A percentile compares a stretch with the other conserved stretches of the same genome.
Conservation (phyloP, 768 basidiomycete species). For the Vararia minispora region DNA sequence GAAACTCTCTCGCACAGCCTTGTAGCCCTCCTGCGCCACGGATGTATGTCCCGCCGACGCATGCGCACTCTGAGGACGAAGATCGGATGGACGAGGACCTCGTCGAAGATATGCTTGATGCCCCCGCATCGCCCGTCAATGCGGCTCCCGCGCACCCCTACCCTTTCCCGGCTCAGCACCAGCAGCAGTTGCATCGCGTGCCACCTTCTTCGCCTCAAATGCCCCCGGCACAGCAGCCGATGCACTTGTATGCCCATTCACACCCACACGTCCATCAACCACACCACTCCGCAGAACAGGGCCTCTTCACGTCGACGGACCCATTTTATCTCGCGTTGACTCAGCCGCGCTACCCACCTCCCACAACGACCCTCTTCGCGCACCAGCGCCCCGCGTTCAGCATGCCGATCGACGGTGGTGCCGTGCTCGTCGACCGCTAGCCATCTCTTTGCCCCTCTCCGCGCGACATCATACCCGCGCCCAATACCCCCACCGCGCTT, state of each 20-base stretch:
- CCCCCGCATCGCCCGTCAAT: no score
- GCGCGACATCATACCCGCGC: no score
- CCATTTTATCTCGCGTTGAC: slow-evolving; percentile 37
- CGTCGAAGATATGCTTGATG: slow-evolving; percentile 19
- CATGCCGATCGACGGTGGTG: slow-evolving; percentile 10
- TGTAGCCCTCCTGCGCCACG: slow-evolving; percentile 29
- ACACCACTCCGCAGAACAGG: slow-evolving; percentile 10
- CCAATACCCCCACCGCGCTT: no score
- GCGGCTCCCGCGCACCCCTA: slow-evolving; percentile 5
- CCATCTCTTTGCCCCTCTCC: no score
- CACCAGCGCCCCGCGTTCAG: slow-evolving; percentile 9
- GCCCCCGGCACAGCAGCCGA: slow-evolving; percentile 13
- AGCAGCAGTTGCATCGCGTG: slow-evolving; percentile 1
- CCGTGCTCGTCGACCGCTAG: slow-evolving; percentile 12
- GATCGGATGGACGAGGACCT: slow-evolving; percentile 35
- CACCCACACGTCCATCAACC: slow-evolving; percentile 11
- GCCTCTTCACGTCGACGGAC: slow-evolving; percentile 34
- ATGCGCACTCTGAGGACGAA: no score
- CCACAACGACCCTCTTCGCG: slow-evolving; percentile 10
- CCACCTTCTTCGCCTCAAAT: slow-evolving; percentile 5
- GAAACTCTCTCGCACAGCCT: slow-evolving; percentile 26
- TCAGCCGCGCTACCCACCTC: slow-evolving; percentile 17
- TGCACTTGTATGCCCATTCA: no score
- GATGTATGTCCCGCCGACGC: no score
- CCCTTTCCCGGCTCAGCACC: slow-evolving; percentile 12